Percentiles rank a stretch among this genome's conserved stretches.
Conservation (phyloP, 176 grass and related monocot species). For the Sorghum bicolor region DNA sequence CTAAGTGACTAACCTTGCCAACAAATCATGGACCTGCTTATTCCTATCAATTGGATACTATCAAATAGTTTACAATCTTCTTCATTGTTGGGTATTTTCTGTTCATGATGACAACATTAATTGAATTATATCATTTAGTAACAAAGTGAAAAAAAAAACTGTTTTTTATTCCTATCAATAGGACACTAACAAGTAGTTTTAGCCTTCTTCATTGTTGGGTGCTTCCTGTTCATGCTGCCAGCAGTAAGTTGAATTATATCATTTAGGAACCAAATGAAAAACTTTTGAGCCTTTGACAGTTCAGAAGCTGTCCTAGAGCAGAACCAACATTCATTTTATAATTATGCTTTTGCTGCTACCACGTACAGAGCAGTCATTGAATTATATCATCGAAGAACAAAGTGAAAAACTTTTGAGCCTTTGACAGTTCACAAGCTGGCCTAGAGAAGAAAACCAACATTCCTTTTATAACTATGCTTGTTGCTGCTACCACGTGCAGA, state of each 20-base stretch:
- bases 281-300: background rate
- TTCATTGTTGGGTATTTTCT: background rate
- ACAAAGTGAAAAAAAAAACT: background rate
- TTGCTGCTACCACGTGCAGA: constrained; percentile 14
- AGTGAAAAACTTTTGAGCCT: background rate
- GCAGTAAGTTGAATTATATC: background rate
- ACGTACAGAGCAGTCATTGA: constrained; percentile 14
- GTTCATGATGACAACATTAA: background rate
- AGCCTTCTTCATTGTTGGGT: background rate
- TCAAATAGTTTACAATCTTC: background rate
- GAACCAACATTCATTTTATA: background rate
- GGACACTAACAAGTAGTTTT: background rate
- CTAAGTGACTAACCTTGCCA: background rate
- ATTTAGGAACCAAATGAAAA: background rate
- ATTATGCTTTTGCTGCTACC: background rate
- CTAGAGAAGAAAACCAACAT: background rate
- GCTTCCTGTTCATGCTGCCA: background rate
- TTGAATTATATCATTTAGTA: background rate
- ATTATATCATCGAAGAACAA: background rate
- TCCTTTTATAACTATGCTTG: background rate
- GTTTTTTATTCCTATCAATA: background rate
- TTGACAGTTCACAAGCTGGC: background rate
- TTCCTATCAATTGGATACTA: background rate
- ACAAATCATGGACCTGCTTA: background rate
- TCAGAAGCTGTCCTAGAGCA: background rate